phyloP scores from a whole-genome alignment of 73 alveolate species.

The Paramecium octaurelia region DNA sequence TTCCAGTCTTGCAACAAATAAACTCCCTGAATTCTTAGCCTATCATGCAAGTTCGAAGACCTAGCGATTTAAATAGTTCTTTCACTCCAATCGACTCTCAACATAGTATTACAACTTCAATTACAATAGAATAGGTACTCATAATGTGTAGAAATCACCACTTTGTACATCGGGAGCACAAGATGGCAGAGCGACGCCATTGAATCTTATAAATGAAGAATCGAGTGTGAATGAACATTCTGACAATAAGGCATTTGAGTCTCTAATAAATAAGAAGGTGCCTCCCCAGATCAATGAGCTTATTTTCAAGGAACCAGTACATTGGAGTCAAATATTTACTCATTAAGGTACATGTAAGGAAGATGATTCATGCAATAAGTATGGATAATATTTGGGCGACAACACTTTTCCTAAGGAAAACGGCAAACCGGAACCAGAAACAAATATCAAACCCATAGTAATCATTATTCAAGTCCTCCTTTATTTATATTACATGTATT shows the following conservation, averaged over 20 bases:
- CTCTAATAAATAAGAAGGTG: not conserved
- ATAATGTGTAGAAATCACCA: not conserved
- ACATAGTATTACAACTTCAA: not conserved
- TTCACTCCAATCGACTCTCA: not conserved
- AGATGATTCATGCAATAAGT: not conserved
- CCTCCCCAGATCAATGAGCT: not conserved
- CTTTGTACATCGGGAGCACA: not conserved
- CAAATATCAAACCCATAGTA: not conserved
- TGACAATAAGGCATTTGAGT: not conserved
- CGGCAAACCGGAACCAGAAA: not conserved
- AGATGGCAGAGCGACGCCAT: not conserved
- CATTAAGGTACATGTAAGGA: not conserved
- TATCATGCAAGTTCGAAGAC: not conserved
- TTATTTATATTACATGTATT: not conserved
- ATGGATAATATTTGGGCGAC: not conserved
- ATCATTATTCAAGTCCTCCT: not conserved
- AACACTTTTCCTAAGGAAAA: not conserved
- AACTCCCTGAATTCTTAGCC: not conserved
- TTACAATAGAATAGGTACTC: conserved; percentile 13
- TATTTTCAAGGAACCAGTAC: not conserved
- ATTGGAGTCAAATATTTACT: not conserved
- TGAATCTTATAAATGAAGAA: not conserved
- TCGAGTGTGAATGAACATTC: not conserved
- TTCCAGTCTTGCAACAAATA: not conserved
- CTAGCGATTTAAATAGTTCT: not conserved